Conservation (phyloP, 331 rosid genomes). For the Acacia concinna region DNA sequence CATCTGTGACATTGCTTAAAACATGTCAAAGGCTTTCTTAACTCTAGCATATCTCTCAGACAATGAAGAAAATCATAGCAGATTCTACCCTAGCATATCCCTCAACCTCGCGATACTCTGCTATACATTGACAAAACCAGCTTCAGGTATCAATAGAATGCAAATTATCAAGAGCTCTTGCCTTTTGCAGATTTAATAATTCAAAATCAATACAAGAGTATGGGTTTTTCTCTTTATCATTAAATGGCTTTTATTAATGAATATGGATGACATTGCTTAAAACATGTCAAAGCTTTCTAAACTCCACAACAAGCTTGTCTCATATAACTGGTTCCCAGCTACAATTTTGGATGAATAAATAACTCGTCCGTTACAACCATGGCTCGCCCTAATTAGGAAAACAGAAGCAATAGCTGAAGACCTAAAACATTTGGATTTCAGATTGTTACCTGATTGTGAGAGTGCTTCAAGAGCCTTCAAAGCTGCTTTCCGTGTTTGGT, state of each 20-base stretch:
- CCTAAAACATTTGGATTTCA: conserved; percentile 1
- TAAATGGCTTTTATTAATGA: conserved; percentile 7
- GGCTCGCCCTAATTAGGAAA: conserved; percentile 2
- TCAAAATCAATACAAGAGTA: not conserved
- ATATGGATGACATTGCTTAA: not conserved
- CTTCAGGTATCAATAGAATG: not conserved
- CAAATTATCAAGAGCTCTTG: not conserved
- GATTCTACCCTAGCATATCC: not conserved
- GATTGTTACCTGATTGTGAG: conserved; percentile 67
- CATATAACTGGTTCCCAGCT: not conserved
- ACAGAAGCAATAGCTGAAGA: not conserved
- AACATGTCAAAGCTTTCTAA: conserved; percentile 12
- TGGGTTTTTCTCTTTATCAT: conserved; percentile 24
- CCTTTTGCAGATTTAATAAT: not conserved
- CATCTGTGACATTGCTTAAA: too few species aligned
- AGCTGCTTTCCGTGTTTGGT: conserved; percentile 84
- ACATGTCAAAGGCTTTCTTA: too few species aligned
- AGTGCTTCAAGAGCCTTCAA: conserved; percentile 75
- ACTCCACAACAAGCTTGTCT: conserved; percentile 11
- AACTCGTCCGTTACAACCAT: not conserved
- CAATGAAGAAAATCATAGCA: not conserved
- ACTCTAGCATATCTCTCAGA: too few species aligned
- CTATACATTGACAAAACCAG: not conserved
- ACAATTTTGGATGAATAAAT: conserved; percentile 8
- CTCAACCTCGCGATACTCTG: not conserved